phyloP scores from a whole-genome alignment of 768 basidiomycete species.

The Punctularia strigosozonata region DNA sequence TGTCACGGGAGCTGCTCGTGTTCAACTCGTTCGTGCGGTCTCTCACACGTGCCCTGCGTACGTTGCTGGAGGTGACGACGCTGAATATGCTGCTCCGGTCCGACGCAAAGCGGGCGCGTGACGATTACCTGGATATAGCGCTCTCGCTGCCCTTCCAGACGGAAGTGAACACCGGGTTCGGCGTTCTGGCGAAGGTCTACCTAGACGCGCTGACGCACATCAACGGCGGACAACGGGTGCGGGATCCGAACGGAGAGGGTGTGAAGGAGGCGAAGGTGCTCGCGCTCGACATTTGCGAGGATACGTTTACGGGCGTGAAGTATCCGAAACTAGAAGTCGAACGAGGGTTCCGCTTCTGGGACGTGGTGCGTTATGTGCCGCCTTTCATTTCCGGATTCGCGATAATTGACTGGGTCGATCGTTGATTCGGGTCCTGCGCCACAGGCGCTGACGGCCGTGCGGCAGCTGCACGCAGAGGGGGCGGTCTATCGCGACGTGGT shows the following conservation, averaged over 20 bases:
- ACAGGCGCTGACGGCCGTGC: constrained; percentile 80
- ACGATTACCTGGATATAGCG: constrained; percentile 87
- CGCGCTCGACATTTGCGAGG: constrained; percentile 87
- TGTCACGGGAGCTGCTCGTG: constrained; percentile 91
- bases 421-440: constrained; percentile 3
- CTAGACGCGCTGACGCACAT: constrained; percentile 85
- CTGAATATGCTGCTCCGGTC: constrained; percentile 87
- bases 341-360: constrained; percentile 97
- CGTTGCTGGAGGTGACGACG: constrained; percentile 81
- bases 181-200: constrained; percentile 94
- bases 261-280: constrained; percentile 75
- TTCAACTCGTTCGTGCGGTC: constrained; percentile 98
- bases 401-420: too few species aligned
- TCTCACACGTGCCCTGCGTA: constrained; percentile 80
- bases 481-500: constrained; percentile 79
- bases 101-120: constrained; percentile 77
- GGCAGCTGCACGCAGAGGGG: constrained; percentile 75
- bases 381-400: too few species aligned
- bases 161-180: constrained; percentile 97
- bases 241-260: constrained; percentile 65
- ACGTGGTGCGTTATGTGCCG: constrained; percentile 56
- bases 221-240: constrained; percentile 68
- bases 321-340: constrained; percentile 80
- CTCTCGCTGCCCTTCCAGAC: constrained; percentile 89
- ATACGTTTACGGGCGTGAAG: constrained; percentile 91